These are phyloP conservation scores for Fusarium illudens DNA, from an alignment of 2,329 filamentous ascomycete species.

Conservation along the genomic window DNA sequence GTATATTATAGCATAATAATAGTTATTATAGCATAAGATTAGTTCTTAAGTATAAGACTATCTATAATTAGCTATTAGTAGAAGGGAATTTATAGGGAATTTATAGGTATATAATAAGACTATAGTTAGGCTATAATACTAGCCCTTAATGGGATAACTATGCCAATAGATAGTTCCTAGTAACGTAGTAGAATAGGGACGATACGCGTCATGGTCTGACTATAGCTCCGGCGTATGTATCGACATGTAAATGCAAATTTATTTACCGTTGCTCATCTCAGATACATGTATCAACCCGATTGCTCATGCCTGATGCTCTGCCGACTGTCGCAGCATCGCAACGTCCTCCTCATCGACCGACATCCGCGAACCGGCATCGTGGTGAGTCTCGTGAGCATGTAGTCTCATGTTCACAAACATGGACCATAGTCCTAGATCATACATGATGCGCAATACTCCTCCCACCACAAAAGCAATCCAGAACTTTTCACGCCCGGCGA, in stretches of 20 bases:
- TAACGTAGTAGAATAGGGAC: neutral
- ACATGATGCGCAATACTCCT: constrained; percentile 61
- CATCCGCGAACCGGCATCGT: neutral
- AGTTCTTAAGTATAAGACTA: no score
- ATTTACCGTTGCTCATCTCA: neutral
- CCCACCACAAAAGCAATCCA: constrained; percentile 70
- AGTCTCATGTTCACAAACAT: constrained; percentile 68
- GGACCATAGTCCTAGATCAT: constrained; percentile 66
- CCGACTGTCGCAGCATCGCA: constrained; percentile 14
- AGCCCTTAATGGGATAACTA: no score
- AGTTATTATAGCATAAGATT: no score
- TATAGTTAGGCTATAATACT: no score
- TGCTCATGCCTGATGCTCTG: constrained; percentile 4
- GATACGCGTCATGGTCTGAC: neutral
- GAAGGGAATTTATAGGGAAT: no score
- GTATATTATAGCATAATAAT: no score
- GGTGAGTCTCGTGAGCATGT: constrained; percentile 51
- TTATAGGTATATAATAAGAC: no score
- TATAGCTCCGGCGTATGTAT: neutral
- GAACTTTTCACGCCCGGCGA: constrained; percentile 62
- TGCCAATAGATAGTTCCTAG: no score
- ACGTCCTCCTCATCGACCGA: constrained; percentile 26
- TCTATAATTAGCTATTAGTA: no score
- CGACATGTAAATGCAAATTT: neutral
- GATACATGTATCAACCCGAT: neutral